A percentile compares a stretch with the other conserved stretches of the same genome.
Evolutionary conservation across 2,329 filamentous ascomycete species (phyloP).

Genomic region (Calonectria honghensis): DNA sequence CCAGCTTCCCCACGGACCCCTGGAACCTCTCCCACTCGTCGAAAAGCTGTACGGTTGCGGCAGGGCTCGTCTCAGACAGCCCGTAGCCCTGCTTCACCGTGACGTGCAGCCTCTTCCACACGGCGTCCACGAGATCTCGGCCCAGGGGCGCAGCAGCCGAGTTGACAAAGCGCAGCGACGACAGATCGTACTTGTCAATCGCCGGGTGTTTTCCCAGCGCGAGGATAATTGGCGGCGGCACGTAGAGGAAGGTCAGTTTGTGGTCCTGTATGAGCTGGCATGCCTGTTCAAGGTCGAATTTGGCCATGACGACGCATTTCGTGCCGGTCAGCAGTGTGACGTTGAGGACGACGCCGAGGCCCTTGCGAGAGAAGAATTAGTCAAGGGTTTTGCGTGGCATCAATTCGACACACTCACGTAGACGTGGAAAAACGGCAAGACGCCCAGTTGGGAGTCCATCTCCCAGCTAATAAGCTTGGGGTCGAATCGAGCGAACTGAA

Average conservation of each 20-base stretch:
- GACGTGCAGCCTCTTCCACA: constrained; percentile 83
- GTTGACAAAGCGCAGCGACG: constrained; percentile 87
- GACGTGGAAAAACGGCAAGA: constrained; percentile 94
- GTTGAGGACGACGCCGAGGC: constrained; percentile 58
- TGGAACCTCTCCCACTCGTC: constrained; percentile 85
- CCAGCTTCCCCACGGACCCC: constrained; percentile 85
- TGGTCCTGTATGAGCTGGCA: constrained; percentile 85
- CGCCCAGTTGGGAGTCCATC: constrained; percentile 84
- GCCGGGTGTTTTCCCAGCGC: constrained; percentile 86
- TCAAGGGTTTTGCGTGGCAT: not conserved
- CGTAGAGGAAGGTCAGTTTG: constrained; percentile 84
- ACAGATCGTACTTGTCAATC: constrained; percentile 88
- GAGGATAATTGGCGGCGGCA: constrained; percentile 90
- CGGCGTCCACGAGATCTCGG: constrained; percentile 83
- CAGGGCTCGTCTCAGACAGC: constrained; percentile 89
- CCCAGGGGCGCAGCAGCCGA: constrained; percentile 91
- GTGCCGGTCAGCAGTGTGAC: constrained; percentile 74
- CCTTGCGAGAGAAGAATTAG: constrained; percentile 52
- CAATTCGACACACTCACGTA: constrained; percentile 75
- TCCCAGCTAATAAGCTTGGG: constrained; percentile 73
- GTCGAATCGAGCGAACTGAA: constrained; percentile 74
- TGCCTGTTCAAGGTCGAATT: constrained; percentile 88
- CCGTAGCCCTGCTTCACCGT: constrained; percentile 96
- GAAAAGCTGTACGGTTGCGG: constrained; percentile 83
- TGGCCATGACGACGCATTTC: constrained; percentile 80